Evolutionary conservation across 2,329 filamentous ascomycete genomes (phyloP), one percentile per base, ranked within the genome.

Genomic region (Fusarium sp.): DNA sequence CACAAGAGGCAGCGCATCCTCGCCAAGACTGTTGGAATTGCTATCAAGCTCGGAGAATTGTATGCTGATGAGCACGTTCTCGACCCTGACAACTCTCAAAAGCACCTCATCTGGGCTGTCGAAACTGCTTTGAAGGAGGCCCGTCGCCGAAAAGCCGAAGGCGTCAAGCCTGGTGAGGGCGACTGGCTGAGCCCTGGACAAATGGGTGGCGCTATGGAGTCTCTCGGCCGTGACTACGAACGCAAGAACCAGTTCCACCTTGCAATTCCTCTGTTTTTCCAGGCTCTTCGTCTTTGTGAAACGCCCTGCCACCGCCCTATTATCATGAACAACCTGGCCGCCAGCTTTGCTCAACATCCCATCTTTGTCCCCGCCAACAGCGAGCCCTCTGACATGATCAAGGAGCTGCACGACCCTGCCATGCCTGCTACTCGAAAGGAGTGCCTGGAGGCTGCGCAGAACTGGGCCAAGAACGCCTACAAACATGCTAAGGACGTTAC

Each of bases 291-390:
- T 19, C 81, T 96, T 46, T 90, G 77, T 85, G 88, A 80, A 23
- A 81, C 82, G 26, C 86, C 84, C 30, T 98, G 94, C 77, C 94
- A 97, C 77, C 89, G 91, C 52, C 91, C 93, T 28, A 85, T 94
- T 16, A 84, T 98, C 76, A 97, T 95, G 92, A 94, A 94, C 82
- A 95, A 95, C 78, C 85, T 95, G 62, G 88, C 92, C 10, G 89
- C 88, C 37, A 90, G 89, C 46, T 88, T 95, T 65, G 90, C 90
- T 4, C 91, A 93, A 78, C 91, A 90, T 65, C 86, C 86, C 11
- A 71, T 85, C 54, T 78, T 79, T 54, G 65, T 77, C 19, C 74
- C 79, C 7, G 51, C 74, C 7, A 59, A 73, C 19, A 58, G 65
- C 13, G 71, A 74, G n/a, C 72, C 74, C n/a, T 72, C 77, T 8